Conservation (phyloP, 2,329 filamentous ascomycete species). For the Venturia effusa region DNA sequence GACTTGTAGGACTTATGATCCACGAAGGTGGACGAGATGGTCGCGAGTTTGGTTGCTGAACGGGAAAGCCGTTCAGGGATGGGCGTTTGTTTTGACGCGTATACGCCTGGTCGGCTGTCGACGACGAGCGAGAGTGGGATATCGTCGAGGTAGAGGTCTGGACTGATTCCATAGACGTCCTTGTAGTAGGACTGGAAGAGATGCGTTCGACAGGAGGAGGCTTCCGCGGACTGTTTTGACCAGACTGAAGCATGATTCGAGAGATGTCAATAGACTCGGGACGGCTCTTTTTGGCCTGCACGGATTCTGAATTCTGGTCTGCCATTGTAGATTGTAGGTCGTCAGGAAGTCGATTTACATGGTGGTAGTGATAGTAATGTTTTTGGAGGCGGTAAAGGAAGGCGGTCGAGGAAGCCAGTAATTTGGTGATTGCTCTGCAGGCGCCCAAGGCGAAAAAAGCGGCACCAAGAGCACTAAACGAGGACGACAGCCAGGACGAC, state of each 20-base stretch:
- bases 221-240: slow-evolving; percentile 11
- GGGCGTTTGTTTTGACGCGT: slow-evolving; percentile 31
- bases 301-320: background rate
- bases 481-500: background rate
- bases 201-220: slow-evolving; percentile 11
- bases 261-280: slow-evolving; percentile 1
- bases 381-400: background rate
- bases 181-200: slow-evolving; percentile 3
- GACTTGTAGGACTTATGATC: slow-evolving; percentile 22
- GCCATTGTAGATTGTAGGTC: background rate
- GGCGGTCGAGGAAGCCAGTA: background rate
- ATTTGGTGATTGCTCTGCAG: background rate
- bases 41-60: slow-evolving; percentile 28
- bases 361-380: background rate
- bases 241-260: slow-evolving; percentile 3
- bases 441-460: background rate
- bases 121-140: slow-evolving; percentile 22
- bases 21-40: slow-evolving; percentile 28
- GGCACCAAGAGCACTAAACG: background rate
- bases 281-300: background rate
- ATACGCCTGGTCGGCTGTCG: slow-evolving; percentile 11
- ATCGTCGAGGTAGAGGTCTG: slow-evolving; percentile 15
- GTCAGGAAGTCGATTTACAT: background rate
- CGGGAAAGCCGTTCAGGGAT: slow-evolving; percentile 36
- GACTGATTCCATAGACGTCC: slow-evolving; percentile 1